Percentiles rank a stretch among this genome's conserved stretches.
Evolutionary conservation across 1,284 basidiomycete species (phyloP).

Genomic region (Ceratorhiza oryzae-sativae): DNA sequence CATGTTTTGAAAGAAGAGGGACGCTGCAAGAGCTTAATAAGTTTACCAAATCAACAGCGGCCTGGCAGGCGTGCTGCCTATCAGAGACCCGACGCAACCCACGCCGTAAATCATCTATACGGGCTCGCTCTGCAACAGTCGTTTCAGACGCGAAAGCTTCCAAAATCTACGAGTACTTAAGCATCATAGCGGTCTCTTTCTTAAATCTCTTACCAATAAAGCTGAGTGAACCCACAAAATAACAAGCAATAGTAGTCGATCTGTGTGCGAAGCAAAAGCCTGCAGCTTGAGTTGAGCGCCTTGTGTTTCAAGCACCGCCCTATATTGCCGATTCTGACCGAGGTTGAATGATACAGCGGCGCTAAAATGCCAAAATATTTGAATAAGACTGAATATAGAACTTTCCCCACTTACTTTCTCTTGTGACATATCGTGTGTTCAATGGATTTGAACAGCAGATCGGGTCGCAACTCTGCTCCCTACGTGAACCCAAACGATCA

Average conservation of each 20-base stretch:
- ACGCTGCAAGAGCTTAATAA: neutral
- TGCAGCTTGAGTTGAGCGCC: conserved; percentile 10
- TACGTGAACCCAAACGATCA: neutral
- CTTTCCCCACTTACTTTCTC: conserved; percentile 10
- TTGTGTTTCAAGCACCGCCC: neutral
- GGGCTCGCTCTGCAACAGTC: neutral
- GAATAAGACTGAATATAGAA: neutral
- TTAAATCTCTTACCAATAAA: neutral
- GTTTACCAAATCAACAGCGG: neutral
- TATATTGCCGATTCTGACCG: conserved; percentile 9
- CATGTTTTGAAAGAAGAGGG: neutral
- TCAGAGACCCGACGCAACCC: neutral
- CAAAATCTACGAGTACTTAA: neutral
- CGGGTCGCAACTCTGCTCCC: neutral
- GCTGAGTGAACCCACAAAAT: conserved; percentile 20
- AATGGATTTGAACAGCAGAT: conserved; percentile 10
- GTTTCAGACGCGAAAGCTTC: conserved; percentile 10
- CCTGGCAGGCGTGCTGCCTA: neutral
- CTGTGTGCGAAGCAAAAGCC: neutral
- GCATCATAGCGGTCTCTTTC: neutral
- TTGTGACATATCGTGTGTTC: conserved; percentile 14
- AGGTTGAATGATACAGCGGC: conserved; percentile 3
- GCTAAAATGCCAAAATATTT: neutral
- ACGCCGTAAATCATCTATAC: neutral
- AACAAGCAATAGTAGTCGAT: conserved; percentile 20